Base-by-base conservation (phyloP, 1,284 basidiomycete species). In the Xerocomus minutiporus region DNA sequence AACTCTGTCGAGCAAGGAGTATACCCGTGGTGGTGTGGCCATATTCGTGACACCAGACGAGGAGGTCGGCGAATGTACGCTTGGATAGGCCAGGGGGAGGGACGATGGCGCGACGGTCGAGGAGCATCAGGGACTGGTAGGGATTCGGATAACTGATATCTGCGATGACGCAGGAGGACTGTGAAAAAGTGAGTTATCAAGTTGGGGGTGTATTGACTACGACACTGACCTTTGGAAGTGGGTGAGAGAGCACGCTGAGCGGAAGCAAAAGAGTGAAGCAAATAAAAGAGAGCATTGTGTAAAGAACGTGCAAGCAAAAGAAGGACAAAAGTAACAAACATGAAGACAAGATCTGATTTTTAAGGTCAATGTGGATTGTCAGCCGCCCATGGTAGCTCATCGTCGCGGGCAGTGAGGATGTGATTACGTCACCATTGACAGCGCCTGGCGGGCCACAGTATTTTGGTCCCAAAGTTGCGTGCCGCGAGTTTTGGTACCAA, bases 151-250 rank as follows among this genome's bases (percentile, higher is more conserved):
- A 65, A 20, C 35, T 29, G 52, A 67, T 17, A n/a, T 65, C 56
- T 17, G 67, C 67, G 28, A 65, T 66, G 52, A 68, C 45, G 32
- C 64, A 66, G 11, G 60, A 44, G 15, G 42, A 40, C 64, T 68
- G 15, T 9, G 23, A 2, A 26, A 31, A 3, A 42, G 40, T 61
- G 5, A 52, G 46, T 5, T 28, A 38, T n/a, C 7, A 4, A 12
- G 11, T 12, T 5, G 12, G 12, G 29, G 29, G 8, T 29, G 9
- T 8, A 11, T 13, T 31, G 35, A 42, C n/a, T 20, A 20, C 8
- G 20, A 41, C 3, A n/a, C 52, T 4, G 13, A 59, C 56, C 51
- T 55, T 25, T 5, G 48, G 9, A 20, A 20, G 20, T 20, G 64
- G 67, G 20, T 51, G 53, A 8, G 66, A 52, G 9, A 60, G 13